Evolutionary conservation across 116 monocot genomes (phyloP), one percentile per base, ranked within the genome.

Genomic region (Papilionanthe hybrid): DNA sequence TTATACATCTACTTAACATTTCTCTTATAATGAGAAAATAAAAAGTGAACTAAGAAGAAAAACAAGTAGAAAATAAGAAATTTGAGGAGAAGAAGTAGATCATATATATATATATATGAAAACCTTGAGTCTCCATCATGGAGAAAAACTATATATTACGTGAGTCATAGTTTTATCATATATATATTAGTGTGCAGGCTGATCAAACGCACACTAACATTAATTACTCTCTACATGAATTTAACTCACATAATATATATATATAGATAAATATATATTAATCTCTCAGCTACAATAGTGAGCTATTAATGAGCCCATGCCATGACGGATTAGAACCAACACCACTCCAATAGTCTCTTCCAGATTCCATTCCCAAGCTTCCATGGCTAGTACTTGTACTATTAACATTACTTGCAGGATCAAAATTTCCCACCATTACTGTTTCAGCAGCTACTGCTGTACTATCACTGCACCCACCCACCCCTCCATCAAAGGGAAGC

Each of bases 301-400:
- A 85, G 78, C 80, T 88, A 53, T 85, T 82, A 72, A 88, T 82
- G 13, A 88, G 67, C 17, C 82, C 85, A 85, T 82, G 80, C 81
- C 81, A 87, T 50, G 79, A 72, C 53, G 80, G 47, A 76, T 63
- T 63, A 8, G 43, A 72, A 42, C 41, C 45, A 67, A 67, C 78
- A 10, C 80, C 82, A 67, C 79, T 53, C 53, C 80, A 83, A 30
- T 78, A 77, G 32, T 85, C 80, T 80, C 63, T 79, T 78, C 72
- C 79, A 37, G 42, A 78, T 28, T 88, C 88, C 82, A 82, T 29
- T 48, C 42, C 75, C 74, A 80, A 80, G 72, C 50, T 83, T 11
- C 68, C 78, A 79, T 86, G 82, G 18, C 32, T 77, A 48, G 49
- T 77, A 83, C 60, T 12, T 19, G 55, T 73, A 57, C 81, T 74